Percentiles rank a stretch among this genome's conserved stretches.
Conservation (phyloP, 2,329 filamentous ascomycete genomes). For the Epichloe bromicola region DNA sequence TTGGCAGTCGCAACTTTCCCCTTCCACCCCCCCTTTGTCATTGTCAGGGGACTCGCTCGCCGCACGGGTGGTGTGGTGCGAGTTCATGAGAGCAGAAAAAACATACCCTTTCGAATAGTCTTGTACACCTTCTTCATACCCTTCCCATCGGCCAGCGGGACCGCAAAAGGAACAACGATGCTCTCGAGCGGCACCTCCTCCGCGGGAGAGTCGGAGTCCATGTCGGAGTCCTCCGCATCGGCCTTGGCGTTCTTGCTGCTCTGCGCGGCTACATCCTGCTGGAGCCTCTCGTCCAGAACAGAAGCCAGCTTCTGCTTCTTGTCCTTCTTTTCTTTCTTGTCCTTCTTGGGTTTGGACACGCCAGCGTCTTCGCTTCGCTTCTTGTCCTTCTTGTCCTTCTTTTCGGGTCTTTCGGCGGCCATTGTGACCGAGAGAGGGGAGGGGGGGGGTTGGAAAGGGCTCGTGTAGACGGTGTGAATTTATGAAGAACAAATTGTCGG, state of each 20-base stretch:
- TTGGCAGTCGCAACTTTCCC: too few species aligned
- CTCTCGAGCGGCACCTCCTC: slow-evolving; percentile 29
- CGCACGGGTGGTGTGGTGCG: too few species aligned
- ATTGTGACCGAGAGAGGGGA: slow-evolving; percentile 17
- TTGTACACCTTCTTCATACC: slow-evolving; percentile 49
- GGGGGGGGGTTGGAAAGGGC: too few species aligned
- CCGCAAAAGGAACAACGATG: slow-evolving; percentile 71
- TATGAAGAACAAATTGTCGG: not conserved
- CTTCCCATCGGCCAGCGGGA: slow-evolving; percentile 71
- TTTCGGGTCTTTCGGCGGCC: slow-evolving; percentile 35
- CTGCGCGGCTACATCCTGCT: slow-evolving; percentile 37
- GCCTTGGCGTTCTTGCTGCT: slow-evolving; percentile 21
- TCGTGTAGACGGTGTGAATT: too few species aligned
- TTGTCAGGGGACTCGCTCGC: too few species aligned
- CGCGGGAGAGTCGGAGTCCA: slow-evolving; percentile 32
- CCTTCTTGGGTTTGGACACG: slow-evolving; percentile 42
- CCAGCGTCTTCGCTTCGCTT: slow-evolving; percentile 43
- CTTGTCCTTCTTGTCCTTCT: slow-evolving; percentile 47
- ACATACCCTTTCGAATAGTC: slow-evolving; percentile 42
- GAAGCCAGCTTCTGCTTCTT: slow-evolving; percentile 63
- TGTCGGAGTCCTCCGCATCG: slow-evolving; percentile 31
- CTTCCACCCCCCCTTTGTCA: not conserved
- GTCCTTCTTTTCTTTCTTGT: slow-evolving; percentile 53
- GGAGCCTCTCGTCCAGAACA: slow-evolving; percentile 52
- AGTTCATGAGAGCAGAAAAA: not conserved